Evolutionary conservation across 176 grass and related monocot genomes (phyloP), one percentile per base, ranked within the genome.

Genomic region (Echinochloa phyllopogon): DNA sequence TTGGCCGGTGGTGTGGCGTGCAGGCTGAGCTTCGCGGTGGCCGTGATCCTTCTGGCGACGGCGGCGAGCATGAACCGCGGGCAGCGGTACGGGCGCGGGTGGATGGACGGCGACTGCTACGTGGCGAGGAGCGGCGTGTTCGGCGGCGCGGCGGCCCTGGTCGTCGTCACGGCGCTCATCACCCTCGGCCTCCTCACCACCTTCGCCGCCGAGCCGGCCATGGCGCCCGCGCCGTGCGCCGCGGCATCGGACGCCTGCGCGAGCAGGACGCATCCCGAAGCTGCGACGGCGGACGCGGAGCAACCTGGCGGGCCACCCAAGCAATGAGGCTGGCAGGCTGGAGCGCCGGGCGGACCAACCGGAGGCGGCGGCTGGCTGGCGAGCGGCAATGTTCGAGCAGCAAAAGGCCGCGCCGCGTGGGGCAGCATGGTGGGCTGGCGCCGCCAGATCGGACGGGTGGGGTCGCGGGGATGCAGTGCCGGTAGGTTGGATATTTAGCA

Each of bases 101-200:
- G 96, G 96, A 89, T 95, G 89, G 89, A 98, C 86, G 96, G 93
- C 82, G 89, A 95, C 51, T 98, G 93, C 81, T 98, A 98, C 85
- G 23, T 98, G 44, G 87, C 92, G 21, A 82, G 42, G 47, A 88
- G 63, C 65, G 96, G 93, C 60, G 87, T 96, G 11, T 98, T 92
- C 80, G 86, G 65, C 11, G 89, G 77, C 39, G 93, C 86, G 2
- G 91, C 93, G 29, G 77, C 65, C 6, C 72, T 98, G 11, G 81
- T 87, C 10, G 72, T 87, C 11, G 6, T 85, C 43, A 86, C 87
- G 27, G 72, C 74, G 16, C 36, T 93, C 80, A 56, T 92, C 67
- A 76, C 86, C 40, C 65, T 98, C 24, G 89, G 67, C 63, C 88
- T 92, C n/a, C n/a, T n/a, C n/a, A n/a, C n/a, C 76, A 83, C 82